Evolutionary conservation across 2,329 filamentous ascomycete species (phyloP), one percentile per base, ranked within the genome.

Genomic region (Paradendryphiella salina): DNA sequence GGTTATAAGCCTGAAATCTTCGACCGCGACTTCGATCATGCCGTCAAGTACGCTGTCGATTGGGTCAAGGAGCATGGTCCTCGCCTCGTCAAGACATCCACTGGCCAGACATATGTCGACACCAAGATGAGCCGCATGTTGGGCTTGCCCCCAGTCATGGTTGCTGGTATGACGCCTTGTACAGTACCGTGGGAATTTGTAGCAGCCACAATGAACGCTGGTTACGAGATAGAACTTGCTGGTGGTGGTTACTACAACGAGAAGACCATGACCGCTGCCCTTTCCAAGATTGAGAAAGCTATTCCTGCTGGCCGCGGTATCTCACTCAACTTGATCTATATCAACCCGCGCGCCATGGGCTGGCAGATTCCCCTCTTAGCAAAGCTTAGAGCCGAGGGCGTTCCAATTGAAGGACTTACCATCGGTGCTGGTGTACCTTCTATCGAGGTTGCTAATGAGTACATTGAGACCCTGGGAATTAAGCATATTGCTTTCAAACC

Each of bases 1-100:
- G 94, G 94, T 47, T 99, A 96, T 81, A 99, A 99, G 81, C 88
- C 93, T 2, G 94, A 99, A 76, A 82, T 99, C 43, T 99, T 99
- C 65, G 93, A 99, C 71, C 88, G 94, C 50, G 94, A 99, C 71
- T 90, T 92, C 67, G 90, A 96, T 70, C 85, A 96, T 67, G 92
- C 94, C 4, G 88, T 99, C 67, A 94, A 92, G 74, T 97, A 91
- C 72, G 93, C 94, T 40, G 87, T 91, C 23, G 90, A 99, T 75
- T 99, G 95, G 95, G 91, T 99, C 50, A 95, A 95, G 75, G 92
- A 96, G 73, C 92, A 94, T 70, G 92, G 93, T 8, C 94, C 95
- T n/a, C 88, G 86, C 52, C 81, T 99, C 35, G 86, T 96, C 64
- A 94, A 90, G 76, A 96, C 89, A 11, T 93, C 92, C 9, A 85